Evolutionary conservation across 2,329 filamentous ascomycete species (phyloP).

Genomic region (Paraphaeosphaeria minitans): DNA sequence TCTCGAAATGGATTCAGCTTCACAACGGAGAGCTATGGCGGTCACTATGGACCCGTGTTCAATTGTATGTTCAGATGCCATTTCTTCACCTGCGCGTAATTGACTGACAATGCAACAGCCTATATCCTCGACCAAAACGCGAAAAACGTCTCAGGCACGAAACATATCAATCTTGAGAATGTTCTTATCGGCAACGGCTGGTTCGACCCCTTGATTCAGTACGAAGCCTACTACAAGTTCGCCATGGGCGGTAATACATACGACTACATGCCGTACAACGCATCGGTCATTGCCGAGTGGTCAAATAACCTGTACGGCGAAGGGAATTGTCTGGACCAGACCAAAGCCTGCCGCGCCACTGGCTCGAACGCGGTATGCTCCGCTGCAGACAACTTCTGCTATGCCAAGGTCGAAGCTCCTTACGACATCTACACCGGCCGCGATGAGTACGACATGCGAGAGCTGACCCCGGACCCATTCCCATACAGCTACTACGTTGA

Average conservation of each 20-base stretch:
- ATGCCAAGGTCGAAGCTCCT: constrained; percentile 57
- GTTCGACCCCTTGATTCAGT: constrained; percentile 62
- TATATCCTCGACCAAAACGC: constrained; percentile 57
- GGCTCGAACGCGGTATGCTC: constrained; percentile 59
- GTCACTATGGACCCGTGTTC: constrained; percentile 64
- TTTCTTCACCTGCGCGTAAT: constrained; percentile 46
- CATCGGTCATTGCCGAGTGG: constrained; percentile 55
- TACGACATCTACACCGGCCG: constrained; percentile 59
- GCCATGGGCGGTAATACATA: constrained; percentile 63
- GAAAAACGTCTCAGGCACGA: constrained; percentile 50
- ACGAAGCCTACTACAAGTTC: constrained; percentile 63
- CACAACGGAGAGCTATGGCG: constrained; percentile 62
- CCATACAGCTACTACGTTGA: constrained; percentile 60
- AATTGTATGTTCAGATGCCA: constrained; percentile 41
- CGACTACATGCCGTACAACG: constrained; percentile 59
- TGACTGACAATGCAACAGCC: constrained; percentile 19
- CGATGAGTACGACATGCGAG: constrained; percentile 66
- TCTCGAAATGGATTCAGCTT: constrained; percentile 58
- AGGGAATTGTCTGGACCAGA: constrained; percentile 65
- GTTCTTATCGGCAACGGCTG: constrained; percentile 64
- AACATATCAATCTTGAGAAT: constrained; percentile 56
- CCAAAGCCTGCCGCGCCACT: constrained; percentile 60
- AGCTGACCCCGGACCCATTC: constrained; percentile 62
- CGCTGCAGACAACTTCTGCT: constrained; percentile 62
- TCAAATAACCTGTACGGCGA: constrained; percentile 65